Evolutionary conservation across 2,329 filamentous ascomycete species (phyloP), one percentile per base, ranked within the genome.

Genomic region (Aspergillus flavus): DNA sequence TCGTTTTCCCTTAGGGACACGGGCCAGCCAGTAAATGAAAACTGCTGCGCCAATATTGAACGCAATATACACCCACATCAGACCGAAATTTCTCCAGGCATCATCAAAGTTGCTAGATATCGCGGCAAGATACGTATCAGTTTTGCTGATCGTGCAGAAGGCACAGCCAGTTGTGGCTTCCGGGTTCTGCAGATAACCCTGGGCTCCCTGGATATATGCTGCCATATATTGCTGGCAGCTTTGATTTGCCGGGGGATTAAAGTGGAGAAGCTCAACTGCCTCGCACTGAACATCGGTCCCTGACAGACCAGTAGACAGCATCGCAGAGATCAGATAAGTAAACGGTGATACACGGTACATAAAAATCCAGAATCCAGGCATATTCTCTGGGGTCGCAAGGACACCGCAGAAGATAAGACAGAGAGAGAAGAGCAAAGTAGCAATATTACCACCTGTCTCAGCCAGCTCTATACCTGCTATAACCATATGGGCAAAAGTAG

Each of bases 331-430:
- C 23, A 82, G 77, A 57, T 91, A 91, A 0, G 87, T 90, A 64
- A 91, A 88, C 0, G 88, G 88, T 0, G 84, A 87, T 28, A 87
- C 81, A 39, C 86, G 83, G 76, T 92, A 91, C 89, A 92, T 92
- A 79, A 91, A 92, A 66, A 87, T 86, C 90, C 90, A 93, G 81
- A 93, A 92, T 0, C 86, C 82, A 0, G 90, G 89, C 4, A 92
- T 82, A 1, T 83, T 79, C 2, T 71, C 63, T 0, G 87, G 85
- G 0, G 84, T 76, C 61, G 89, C 86, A 64, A 78, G 73, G 59
- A 78, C 75, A 72, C 76, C 77, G 68, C 84, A 86, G 79, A 90
- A 90, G 58, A 86, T 82, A 28, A 87, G 78, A 64, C 81, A 84
- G 74, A 90, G 82, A 36, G 85, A 81, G 62, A 86, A 83, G 16